These are phyloP conservation scores for Candida mattraensis DNA, from an alignment of 805 yeast species.

Conservation along the genomic window DNA sequence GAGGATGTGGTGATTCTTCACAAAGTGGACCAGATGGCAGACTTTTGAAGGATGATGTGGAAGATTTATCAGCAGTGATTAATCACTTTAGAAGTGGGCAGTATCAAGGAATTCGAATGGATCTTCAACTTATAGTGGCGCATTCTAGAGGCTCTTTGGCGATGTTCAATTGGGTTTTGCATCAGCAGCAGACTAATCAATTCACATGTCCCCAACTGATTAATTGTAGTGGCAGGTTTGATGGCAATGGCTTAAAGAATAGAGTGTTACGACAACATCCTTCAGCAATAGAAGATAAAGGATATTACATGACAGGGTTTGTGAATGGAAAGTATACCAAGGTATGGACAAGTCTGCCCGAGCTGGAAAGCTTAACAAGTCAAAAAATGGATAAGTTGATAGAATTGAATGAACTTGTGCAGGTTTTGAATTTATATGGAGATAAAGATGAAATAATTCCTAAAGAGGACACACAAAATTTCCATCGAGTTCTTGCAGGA, in stretches of 20 bases:
- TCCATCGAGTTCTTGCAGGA: constrained; percentile 54
- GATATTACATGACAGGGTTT: constrained; percentile 40
- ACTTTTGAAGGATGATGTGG: constrained; percentile 59
- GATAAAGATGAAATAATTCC: constrained; percentile 66
- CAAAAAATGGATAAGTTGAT: constrained; percentile 46
- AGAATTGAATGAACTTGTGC: constrained; percentile 44
- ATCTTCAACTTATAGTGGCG: constrained; percentile 59
- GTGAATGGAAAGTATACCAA: constrained; percentile 48
- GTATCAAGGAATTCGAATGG: constrained; percentile 39
- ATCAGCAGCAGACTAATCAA: constrained; percentile 37
- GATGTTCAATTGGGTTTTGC: constrained; percentile 68
- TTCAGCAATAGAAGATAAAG: constrained; percentile 41
- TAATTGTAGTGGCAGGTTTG: constrained; percentile 73
- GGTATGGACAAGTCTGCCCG: constrained; percentile 46
- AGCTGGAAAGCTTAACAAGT: constrained; percentile 48
- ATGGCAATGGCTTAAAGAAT: constrained; percentile 45
- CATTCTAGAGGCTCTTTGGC: constrained; percentile 84
- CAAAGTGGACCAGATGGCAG: constrained; percentile 57
- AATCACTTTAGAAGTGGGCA: constrained; percentile 30
- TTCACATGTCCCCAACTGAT: constrained; percentile 57
- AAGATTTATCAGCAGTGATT: constrained; percentile 57
- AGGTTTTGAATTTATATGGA: constrained; percentile 72
- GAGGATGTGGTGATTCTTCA: constrained; percentile 77
- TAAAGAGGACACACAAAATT: constrained; percentile 55
- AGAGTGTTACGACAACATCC: constrained; percentile 37